Evolutionary conservation across 352 stramenopile species (phyloP), one percentile per base, ranked within the genome.

Genomic region (Phytopythium litorale): DNA sequence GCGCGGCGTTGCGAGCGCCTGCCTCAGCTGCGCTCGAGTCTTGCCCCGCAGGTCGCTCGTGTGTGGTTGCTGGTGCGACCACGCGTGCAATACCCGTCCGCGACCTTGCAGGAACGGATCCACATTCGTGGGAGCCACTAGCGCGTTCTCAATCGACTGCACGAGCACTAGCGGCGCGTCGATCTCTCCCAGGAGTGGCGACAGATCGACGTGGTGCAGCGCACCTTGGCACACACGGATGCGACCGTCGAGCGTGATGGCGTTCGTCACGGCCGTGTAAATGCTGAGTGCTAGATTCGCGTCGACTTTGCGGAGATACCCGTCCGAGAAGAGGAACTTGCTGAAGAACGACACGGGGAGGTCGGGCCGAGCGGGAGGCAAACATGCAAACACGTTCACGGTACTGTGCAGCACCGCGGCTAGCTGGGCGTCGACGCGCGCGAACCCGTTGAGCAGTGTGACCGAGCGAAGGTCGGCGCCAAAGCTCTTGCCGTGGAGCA

Each of bases 271-370:
- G 0, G 92, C 92, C 13, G 90, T 97, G 72, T 97, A 97, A 23
- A 98, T 96, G 53, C 94, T 97, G 3, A 98, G 73, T 3, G 90
- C 92, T 1, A 98, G 71, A 33, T 96, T 94, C 46, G 81, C 70
- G 43, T 96, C 89, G 4, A 98, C 76, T 53, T 90, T 81, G 16
- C 70, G 51, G 19, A 98, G 63, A 59, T 98, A 98, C 21, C 62
- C 82, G 30, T 97, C 90, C 4, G 86, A 97, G 63, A 98, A 98
- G n/a, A 98, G 75, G 59, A 97, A 98, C 35, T 96, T 90, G 64
- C 63, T 71, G 63, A 96, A 96, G 67, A 96, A 97, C 7, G 85
- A 84, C 37, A 97, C 79, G 1, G 91, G 87, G 19, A 97, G 70
- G 64, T 97, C 91, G 3, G 88, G 89, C 23, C 91, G 71, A 9